Evolutionary conservation across 164 flowering plant species (phyloP).

Genomic region (Magnolia sinica): DNA sequence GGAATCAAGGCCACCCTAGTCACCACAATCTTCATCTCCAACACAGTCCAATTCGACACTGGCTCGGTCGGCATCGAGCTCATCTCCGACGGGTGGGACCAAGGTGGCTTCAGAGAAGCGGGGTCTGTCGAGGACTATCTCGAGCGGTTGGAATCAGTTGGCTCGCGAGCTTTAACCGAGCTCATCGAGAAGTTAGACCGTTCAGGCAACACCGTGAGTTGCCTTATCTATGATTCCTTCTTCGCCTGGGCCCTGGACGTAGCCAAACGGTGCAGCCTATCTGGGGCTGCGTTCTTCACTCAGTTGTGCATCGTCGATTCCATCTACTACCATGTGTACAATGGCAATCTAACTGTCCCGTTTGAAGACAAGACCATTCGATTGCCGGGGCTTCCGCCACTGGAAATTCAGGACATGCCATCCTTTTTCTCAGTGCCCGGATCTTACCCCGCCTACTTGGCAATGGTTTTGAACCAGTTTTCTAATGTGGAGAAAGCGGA

Average conservation of each 20-base stretch:
- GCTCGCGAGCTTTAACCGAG: slow-evolving; percentile 5
- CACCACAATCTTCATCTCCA: slow-evolving; percentile 17
- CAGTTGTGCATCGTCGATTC: slow-evolving; percentile 13
- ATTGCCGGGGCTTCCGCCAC: slow-evolving; percentile 31
- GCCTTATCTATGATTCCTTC: slow-evolving; percentile 14
- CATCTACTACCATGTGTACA: slow-evolving; percentile 8
- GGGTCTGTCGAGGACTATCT: not conserved
- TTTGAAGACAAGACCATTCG: not conserved
- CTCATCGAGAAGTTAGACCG: slow-evolving; percentile 16
- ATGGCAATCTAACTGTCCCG: slow-evolving; percentile 8
- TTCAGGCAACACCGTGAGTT: slow-evolving; percentile 13
- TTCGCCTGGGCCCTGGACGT: slow-evolving; percentile 17
- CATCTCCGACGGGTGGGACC: slow-evolving; percentile 22
- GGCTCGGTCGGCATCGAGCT: slow-evolving; percentile 1
- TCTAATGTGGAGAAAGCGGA: slow-evolving; percentile 22
- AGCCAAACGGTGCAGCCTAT: slow-evolving; percentile 1
- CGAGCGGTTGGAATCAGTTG: not conserved
- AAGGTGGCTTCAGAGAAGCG: slow-evolving; percentile 2
- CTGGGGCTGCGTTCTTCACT: slow-evolving; percentile 16
- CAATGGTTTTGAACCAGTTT: slow-evolving; percentile 15
- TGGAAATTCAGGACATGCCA: slow-evolving; percentile 38
- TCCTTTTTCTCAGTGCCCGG: slow-evolving; percentile 18
- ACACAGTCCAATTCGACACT: slow-evolving; percentile 9
- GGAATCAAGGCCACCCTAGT: slow-evolving; percentile 20
- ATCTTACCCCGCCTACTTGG: slow-evolving; percentile 11